A percentile compares a stretch with the other conserved stretches of the same genome.
Evolutionary conservation across 441 rosid species (phyloP).

Genomic region (Aquilaria agallochum): DNA sequence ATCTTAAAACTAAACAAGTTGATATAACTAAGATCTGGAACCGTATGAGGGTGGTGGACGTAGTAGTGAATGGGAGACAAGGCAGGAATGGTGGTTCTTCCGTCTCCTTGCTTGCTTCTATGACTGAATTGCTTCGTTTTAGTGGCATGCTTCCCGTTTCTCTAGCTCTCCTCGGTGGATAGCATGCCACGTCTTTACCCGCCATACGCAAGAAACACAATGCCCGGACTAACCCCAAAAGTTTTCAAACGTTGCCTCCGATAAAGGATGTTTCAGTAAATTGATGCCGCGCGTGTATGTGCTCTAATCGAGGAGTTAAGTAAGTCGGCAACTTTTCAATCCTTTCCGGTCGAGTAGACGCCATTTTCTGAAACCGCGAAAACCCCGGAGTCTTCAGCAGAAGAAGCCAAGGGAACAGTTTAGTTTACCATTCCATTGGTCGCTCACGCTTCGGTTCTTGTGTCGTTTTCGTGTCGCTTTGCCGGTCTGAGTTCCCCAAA

Average conservation of each 20-base stretch:
- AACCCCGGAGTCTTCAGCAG: not conserved
- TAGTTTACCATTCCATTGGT: not conserved
- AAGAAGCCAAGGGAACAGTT: too few relatives aligned
- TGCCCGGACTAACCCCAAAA: slow-evolving; percentile 16
- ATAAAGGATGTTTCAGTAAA: slow-evolving; percentile 10
- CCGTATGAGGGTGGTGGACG: too few relatives aligned
- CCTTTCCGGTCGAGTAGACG: too few relatives aligned
- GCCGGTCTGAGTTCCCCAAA: slow-evolving; percentile 7
- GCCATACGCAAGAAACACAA: slow-evolving; percentile 6
- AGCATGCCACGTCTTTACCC: slow-evolving; percentile 51
- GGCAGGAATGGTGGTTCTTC: too few relatives aligned
- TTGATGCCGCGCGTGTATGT: not conserved
- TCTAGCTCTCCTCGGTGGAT: slow-evolving; percentile 12
- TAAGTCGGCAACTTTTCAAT: slow-evolving; percentile 9
- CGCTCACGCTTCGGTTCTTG: slow-evolving; percentile 9
- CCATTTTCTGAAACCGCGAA: too few relatives aligned
- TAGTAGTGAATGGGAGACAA: too few relatives aligned
- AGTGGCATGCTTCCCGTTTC: too few relatives aligned
- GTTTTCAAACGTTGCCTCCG: not conserved
- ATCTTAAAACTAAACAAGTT: too few relatives aligned
- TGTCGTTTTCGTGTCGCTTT: slow-evolving; percentile 13
- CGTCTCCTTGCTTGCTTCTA: too few relatives aligned
- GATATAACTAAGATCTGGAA: too few relatives aligned
- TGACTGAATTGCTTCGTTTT: too few relatives aligned
- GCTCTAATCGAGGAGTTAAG: not conserved